A percentile compares a stretch with the other conserved stretches of the same genome.
Evolutionary conservation across 2,329 filamentous ascomycete genomes (phyloP).

Genomic region (Beauveria bassiana): DNA sequence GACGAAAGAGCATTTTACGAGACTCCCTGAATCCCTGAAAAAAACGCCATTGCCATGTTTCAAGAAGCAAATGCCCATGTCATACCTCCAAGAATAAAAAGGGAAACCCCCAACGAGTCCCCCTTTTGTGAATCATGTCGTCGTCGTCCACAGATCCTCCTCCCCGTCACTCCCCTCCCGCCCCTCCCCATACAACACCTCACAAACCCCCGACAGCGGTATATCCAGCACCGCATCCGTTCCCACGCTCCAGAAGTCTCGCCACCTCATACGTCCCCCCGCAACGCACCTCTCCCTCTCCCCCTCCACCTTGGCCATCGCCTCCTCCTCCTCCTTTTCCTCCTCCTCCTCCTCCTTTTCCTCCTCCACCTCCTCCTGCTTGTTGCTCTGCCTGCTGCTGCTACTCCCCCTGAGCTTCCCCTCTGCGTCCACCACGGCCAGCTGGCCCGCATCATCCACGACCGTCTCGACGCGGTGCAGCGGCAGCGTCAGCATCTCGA

Average conservation of each 20-base stretch:
- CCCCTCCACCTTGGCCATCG: too few species aligned
- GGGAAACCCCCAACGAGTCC: too few species aligned
- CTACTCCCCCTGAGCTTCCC: slow-evolving; percentile 40
- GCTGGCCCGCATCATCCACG: slow-evolving; percentile 80
- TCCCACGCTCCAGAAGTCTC: slow-evolving; percentile 76
- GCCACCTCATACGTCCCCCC: slow-evolving; percentile 56
- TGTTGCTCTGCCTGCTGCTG: too few species aligned
- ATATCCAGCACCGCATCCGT: slow-evolving; percentile 98
- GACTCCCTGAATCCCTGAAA: too few species aligned
- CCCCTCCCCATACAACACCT: slow-evolving; percentile 75
- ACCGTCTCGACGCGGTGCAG: slow-evolving; percentile 78
- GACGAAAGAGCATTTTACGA: too few species aligned
- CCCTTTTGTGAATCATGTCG: background rate
- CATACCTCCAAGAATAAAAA: too few species aligned
- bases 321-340: too few species aligned
- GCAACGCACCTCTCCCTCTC: too few species aligned
- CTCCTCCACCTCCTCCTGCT: too few species aligned
- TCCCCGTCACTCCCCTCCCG: slow-evolving; percentile 23
- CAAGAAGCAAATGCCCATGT: too few species aligned
- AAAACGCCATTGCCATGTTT: too few species aligned
- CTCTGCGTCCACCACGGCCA: slow-evolving; percentile 72
- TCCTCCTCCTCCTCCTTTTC: too few species aligned
- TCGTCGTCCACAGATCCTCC: slow-evolving; percentile 11
- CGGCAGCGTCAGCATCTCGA: slow-evolving; percentile 75
- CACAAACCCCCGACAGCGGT: slow-evolving; percentile 87